Base-by-base conservation (phyloP, 805 yeast genomes). In the Starmerella asiatica region DNA sequence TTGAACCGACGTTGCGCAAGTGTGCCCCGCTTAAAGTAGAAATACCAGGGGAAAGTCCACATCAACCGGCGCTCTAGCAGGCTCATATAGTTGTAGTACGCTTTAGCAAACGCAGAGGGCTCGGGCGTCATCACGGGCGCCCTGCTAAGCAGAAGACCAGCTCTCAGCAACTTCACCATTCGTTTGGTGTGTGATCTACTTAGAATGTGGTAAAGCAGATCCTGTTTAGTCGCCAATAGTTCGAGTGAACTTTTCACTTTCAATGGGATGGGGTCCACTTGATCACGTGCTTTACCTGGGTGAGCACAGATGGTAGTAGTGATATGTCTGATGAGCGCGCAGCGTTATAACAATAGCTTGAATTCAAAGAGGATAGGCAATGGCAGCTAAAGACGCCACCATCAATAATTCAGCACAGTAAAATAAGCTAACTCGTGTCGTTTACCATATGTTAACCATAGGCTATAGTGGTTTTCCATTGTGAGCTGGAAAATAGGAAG, bases 31-130 rank as follows among this genome's bases (percentile, higher is more conserved):
- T 79, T 82, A 65, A 77, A 91, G 63, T 86, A 91, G 57, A 75
- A 86, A 72, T 84, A 84, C 51, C 79, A 76, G 4, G 98, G 97
- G 60, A 91, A 91, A 0, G 97, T 85, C 94, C 95, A 85, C 94
- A 86, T 85, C 50, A 91, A 68, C 53, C 97, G 71, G 55, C 76
- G 76, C 67, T 85, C 86, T 40, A 91, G 68, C 58, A 82, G 93
- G 37, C 75, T 72, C 60, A 86, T 94, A 58, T 91, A 91, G 39
- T 74, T 65, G 57, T 79, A 82, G 60, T 78, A 91, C 37, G 75
- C 75, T 44, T 65, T 55, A 52, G 84, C 95, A 51, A 88, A 79
- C 41, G 67, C 71, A 8, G 78, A 67, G 39, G 76, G 63, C 44
- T 81, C 88, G 9, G 81, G 78, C 2, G 94, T 82, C 34, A 91